Base-by-base conservation (phyloP, 2,329 filamentous ascomycete species). In the Diaporthe sp. region DNA sequence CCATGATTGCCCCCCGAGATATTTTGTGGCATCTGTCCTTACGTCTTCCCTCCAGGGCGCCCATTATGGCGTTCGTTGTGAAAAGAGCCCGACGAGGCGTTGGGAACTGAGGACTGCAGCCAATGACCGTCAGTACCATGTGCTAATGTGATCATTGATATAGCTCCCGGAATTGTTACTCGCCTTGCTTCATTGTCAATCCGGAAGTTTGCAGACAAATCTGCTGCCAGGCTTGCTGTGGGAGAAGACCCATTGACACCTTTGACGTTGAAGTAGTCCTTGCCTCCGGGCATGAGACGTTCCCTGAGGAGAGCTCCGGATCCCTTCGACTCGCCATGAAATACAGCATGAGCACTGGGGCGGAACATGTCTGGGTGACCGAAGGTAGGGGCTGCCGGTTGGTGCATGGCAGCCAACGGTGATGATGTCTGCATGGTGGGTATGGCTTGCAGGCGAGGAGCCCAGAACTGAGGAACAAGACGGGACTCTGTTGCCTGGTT, bases 201-300 rank as follows among this genome's bases (percentile, higher is more conserved):
- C 83, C 96, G 94, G 84, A 98, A 98, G 87, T 98, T 99, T 83
- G 98, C 95, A 75, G 96, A 98, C 80, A 98, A 90, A 85, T 99
- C 97, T 77, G 95, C 96, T 57, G 96, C 96, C 80, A 99, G 88
- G 82, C 95, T 98, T 71, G 95, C 92, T 49, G 95, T 96, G 8
- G 97, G 97, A 74, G 97, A 99, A 28, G 96, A 98, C 67, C 95
- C 95, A 79, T 92, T 92, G 81, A 95, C 88, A 71, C 93, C 90
- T 82, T 94, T 95, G 80, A 94, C 85, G 81, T 90, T 92, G 87
- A 98, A 98, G 87, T 97, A 98, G 84, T 98, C 96, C 55, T 86
- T 87, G 60, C 89, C 85, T 77, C 89, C 88, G 79, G 90, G 86
- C 82, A 92, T 80, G 70, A 82, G 77, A 84, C 92, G 90, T 88